These are phyloP conservation scores for Teunomyces aglyptinius DNA, from an alignment of 805 yeast genomes.

Conservation along the genomic window DNA sequence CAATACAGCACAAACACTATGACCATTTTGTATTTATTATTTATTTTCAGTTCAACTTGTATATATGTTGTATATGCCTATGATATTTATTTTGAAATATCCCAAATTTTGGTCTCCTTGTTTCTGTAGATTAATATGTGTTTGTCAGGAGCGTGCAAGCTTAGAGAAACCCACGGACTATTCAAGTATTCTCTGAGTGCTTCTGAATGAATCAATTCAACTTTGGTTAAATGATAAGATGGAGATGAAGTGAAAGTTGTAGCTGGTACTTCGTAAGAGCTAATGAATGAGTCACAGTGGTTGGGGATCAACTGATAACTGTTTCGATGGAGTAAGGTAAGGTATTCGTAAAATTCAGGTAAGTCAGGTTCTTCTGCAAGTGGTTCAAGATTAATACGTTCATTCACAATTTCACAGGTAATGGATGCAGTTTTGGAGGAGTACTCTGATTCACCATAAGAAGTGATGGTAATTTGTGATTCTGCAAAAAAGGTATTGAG, in stretches of 20 bases:
- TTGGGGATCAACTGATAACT: constrained; percentile 14
- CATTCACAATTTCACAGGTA: not conserved
- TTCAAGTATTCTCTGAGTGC: not conserved
- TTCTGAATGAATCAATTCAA: constrained; percentile 2
- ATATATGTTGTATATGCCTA: not conserved
- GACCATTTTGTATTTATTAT: not conserved
- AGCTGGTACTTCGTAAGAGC: constrained; percentile 7
- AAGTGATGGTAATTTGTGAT: constrained; percentile 1
- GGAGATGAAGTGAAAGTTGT: not conserved
- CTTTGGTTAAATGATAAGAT: not conserved
- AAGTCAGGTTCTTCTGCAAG: constrained; percentile 7
- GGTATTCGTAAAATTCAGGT: constrained; percentile 17
- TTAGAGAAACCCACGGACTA: constrained; percentile 2
- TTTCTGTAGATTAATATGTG: constrained; percentile 2
- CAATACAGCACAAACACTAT: not conserved
- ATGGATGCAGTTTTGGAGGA: not conserved
- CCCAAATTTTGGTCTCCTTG: constrained; percentile 2
- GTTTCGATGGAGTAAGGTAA: constrained; percentile 15
- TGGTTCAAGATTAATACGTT: not conserved
- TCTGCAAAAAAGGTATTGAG: constrained; percentile 4
- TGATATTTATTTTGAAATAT: not conserved
- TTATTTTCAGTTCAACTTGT: not conserved
- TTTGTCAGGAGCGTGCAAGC: not conserved
- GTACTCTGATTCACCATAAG: not conserved
- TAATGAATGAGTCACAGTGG: constrained; percentile 6